Evolutionary conservation across 371 early-diverging fungal species (phyloP).

Genomic region (Batrachochytrium dendrobatidis): DNA sequence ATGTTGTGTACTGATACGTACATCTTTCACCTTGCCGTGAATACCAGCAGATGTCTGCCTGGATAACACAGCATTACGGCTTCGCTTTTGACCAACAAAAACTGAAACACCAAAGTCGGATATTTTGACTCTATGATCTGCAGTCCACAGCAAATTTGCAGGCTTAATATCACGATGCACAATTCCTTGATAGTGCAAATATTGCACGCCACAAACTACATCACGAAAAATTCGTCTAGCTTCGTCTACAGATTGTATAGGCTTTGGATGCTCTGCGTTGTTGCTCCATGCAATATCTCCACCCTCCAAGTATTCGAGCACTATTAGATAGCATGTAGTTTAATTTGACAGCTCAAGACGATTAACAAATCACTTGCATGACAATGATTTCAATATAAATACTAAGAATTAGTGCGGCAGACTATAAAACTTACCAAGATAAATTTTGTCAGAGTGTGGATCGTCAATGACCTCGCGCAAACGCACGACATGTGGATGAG

Average conservation of each 20-base stretch:
- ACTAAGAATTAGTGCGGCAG: constrained; percentile 4
- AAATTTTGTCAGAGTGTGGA: constrained; percentile 81
- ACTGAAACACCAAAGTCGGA: constrained; percentile 92
- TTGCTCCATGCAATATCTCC: constrained; percentile 51
- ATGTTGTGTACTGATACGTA: background rate
- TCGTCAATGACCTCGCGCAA: constrained; percentile 92
- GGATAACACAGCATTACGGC: background rate
- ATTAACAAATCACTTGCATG: too few relatives aligned
- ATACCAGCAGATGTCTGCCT: too few relatives aligned
- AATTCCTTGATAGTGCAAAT: constrained; percentile 86
- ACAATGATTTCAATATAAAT: background rate
- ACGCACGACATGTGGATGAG: constrained; percentile 86
- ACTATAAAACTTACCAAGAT: constrained; percentile 54
- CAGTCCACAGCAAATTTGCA: constrained; percentile 72
- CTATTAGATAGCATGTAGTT: constrained; percentile 2
- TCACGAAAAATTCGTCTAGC: constrained; percentile 81
- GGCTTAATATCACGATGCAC: constrained; percentile 96
- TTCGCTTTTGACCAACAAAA: constrained; percentile 21
- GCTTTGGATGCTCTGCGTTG: constrained; percentile 71
- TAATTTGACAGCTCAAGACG: too few relatives aligned
- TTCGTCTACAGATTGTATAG: constrained; percentile 56
- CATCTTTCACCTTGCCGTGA: background rate
- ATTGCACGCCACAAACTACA: constrained; percentile 85
- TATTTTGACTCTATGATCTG: constrained; percentile 75
- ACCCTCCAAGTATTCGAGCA: constrained; percentile 1